These are phyloP conservation scores for Lippia alba DNA, from an alignment of 305 asterid species.

Conservation along the genomic window DNA sequence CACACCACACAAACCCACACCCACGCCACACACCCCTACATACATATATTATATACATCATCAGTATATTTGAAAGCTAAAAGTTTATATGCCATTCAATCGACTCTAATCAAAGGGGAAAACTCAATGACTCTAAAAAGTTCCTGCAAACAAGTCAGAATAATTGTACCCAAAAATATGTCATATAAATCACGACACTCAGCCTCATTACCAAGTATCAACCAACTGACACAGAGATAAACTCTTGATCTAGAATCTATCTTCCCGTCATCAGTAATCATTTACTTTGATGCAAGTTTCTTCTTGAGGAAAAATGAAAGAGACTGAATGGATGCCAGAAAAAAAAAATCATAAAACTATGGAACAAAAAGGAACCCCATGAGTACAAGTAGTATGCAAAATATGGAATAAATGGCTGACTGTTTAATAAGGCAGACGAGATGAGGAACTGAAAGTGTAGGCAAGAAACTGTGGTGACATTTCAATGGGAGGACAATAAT, in stretches of 20 bases:
- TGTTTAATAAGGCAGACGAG: too few species aligned
- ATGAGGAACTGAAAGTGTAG: too few species aligned
- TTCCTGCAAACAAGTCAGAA: slow-evolving; percentile 10
- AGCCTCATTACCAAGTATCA: not conserved
- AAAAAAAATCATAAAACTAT: not conserved
- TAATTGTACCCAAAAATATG: not conserved
- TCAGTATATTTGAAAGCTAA: not conserved
- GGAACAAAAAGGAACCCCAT: not conserved
- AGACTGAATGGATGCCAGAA: not conserved
- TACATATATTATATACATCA: too few species aligned
- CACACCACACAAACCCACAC: too few species aligned
- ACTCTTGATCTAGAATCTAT: not conserved
- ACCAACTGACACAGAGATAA: not conserved
- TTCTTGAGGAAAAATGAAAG: not conserved
- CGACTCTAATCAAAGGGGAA: not conserved
- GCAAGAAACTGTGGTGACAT: slow-evolving; percentile 5
- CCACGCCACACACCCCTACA: too few species aligned
- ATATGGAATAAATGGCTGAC: too few species aligned
- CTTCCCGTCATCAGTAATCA: not conserved
- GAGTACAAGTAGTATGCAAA: too few species aligned
- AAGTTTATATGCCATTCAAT: not conserved
- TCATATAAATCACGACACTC: not conserved
- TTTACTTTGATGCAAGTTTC: not conserved
- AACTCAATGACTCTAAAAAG: not conserved
- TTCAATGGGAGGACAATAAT: not conserved